These are phyloP conservation scores for Scytalidium sp. DNA, from an alignment of 2,329 filamentous ascomycete species.

Conservation along the genomic window DNA sequence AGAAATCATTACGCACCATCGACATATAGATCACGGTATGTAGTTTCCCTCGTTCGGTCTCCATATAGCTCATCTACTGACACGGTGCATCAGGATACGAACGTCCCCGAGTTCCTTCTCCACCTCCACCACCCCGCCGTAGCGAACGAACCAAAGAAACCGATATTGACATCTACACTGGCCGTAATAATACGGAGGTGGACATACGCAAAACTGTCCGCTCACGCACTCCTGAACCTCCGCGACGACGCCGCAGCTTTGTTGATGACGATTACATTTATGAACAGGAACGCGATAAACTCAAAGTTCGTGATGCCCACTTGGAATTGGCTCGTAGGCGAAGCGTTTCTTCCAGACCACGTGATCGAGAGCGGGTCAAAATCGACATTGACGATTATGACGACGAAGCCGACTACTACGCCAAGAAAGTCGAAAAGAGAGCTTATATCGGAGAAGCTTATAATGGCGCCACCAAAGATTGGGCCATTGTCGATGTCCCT, in stretches of 20 bases:
- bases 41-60: background rate
- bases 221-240: slow-evolving; percentile 16
- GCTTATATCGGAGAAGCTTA: slow-evolving; percentile 70
- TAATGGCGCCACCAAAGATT: slow-evolving; percentile 71
- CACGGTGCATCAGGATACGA: slow-evolving; percentile 23
- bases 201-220: slow-evolving; percentile 40
- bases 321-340: slow-evolving; percentile 20
- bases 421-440: slow-evolving; percentile 66
- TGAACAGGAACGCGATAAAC: slow-evolving; percentile 36
- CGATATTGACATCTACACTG: slow-evolving; percentile 60
- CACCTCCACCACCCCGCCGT: slow-evolving; percentile 18
- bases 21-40: slow-evolving; percentile 83
- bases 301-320: slow-evolving; percentile 32
- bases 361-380: background rate
- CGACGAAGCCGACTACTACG: slow-evolving; percentile 57
- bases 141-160: slow-evolving; percentile 38
- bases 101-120: slow-evolving; percentile 24
- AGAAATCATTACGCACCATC: slow-evolving; percentile 79
- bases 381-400: slow-evolving; percentile 29
- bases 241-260: slow-evolving; percentile 35
- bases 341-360: slow-evolving; percentile 19
- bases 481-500: slow-evolving; percentile 81
- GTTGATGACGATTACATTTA: slow-evolving; percentile 68
- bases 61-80: slow-evolving; percentile 8
- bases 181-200: slow-evolving; percentile 53